Conservation (phyloP, 2,329 filamentous ascomycete species). For the Exophiala sp. region DNA sequence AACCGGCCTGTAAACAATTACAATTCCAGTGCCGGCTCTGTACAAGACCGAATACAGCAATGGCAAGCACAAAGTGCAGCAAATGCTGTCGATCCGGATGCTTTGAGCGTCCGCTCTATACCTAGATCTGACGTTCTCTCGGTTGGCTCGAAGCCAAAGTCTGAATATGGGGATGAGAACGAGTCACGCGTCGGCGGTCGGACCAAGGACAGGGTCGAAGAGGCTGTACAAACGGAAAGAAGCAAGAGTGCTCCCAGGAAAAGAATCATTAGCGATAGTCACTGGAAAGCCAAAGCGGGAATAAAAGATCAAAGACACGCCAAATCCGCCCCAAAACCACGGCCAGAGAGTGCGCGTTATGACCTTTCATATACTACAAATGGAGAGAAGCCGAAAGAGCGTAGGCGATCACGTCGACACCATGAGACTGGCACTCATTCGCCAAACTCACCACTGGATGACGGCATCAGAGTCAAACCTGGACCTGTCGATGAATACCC, state of each 20-base stretch:
- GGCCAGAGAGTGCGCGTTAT: conserved; percentile 25
- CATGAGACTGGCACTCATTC: not conserved
- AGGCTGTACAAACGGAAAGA: conserved; percentile 31
- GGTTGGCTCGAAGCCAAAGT: conserved; percentile 8
- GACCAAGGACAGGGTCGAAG: conserved; percentile 16
- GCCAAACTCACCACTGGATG: conserved; percentile 2
- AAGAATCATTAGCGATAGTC: conserved; percentile 86
- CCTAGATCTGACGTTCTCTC: conserved; percentile 22
- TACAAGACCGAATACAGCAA: conserved; percentile 73
- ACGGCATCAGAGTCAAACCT: conserved; percentile 13
- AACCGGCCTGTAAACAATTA: conserved; percentile 44
- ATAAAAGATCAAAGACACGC: conserved; percentile 2
- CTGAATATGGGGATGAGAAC: conserved; percentile 14
- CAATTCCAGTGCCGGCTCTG: conserved; percentile 55
- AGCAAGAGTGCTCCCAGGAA: conserved; percentile 72
- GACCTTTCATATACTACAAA: conserved; percentile 22
- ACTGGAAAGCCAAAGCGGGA: conserved; percentile 60
- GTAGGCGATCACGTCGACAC: conserved; percentile 20
- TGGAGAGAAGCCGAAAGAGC: conserved; percentile 23
- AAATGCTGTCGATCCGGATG: conserved; percentile 24
- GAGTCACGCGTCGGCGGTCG: conserved; percentile 11
- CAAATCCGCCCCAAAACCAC: not conserved
- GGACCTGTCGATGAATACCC: not conserved
- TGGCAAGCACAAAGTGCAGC: conserved; percentile 79
- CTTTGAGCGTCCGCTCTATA: conserved; percentile 25